Base-by-base conservation (phyloP, 192 early-diverging fungal species). In the Podila verticillata region DNA sequence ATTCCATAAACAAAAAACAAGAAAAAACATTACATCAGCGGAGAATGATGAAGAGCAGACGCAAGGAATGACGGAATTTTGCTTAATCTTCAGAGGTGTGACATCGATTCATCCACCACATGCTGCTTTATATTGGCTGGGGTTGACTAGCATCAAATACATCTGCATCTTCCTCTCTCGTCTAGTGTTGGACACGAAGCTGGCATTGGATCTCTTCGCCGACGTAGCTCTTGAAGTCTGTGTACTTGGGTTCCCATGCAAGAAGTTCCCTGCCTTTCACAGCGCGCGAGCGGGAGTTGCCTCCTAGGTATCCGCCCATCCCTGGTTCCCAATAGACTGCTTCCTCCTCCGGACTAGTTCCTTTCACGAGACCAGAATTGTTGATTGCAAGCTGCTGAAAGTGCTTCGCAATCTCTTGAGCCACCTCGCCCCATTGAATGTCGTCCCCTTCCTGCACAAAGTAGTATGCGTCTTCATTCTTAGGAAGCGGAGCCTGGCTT, bases 401-500 rank as follows among this genome's bases (percentile, higher is more conserved):
- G 28, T 29, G 44, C 6, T 66, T 63, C 3, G 77, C 77, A 22
- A 80, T 72, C 66, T 72, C 69, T 60, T 68, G 48, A 4, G 70
- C 77, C 5, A 80, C 70, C 4, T 72, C 65, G 1, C 70, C 69
- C 31, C 51, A 72, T 7, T 31, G 36, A 57, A 78, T 66, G 9
- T 72, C 77, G 2, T 65, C 77, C 2, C 66, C 69, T 31, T 72
- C 63, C 35, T 36, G 35, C 8, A 57, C 64, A 60, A 80, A 80
- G 22, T 72, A 80, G 48, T 80, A 80, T 7, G 65, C 77, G 48
- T 80, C 77, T 17, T 66, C 65, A 35, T 80, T 80, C 70, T 80
- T 80, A 54, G 77, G 77, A 7, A 80, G 3, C 60, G 28, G 2
- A 5, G 24, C 26, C 2, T 26, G 30, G 20, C n/a, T 47, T 5